These are phyloP conservation scores for Zoysia pacifica DNA, from an alignment of 176 grass and related monocot species.

Conservation along the genomic window DNA sequence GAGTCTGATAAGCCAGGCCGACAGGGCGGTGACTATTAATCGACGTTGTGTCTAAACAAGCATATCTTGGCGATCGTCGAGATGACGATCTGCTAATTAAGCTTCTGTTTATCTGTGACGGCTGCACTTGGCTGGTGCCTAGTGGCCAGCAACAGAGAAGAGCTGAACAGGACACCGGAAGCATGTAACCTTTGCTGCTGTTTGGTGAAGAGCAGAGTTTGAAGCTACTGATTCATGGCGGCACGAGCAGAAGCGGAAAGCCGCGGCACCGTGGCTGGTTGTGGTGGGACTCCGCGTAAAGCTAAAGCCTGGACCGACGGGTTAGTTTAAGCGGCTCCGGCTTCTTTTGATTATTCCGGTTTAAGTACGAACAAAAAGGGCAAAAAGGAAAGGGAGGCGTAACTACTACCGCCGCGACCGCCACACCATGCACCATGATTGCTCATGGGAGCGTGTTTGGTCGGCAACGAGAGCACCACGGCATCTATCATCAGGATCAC, in stretches of 20 bases:
- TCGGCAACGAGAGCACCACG: slow-evolving; percentile 7
- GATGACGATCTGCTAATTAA: slow-evolving; percentile 26
- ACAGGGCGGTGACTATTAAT: slow-evolving; percentile 16
- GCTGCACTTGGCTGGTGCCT: neutral
- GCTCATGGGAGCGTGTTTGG: slow-evolving; percentile 31
- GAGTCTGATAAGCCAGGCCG: slow-evolving; percentile 19
- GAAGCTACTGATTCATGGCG: neutral
- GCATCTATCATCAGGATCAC: neutral
- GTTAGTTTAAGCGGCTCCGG: slow-evolving; percentile 33
- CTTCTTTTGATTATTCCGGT: slow-evolving; percentile 22
- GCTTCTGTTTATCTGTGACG: neutral
- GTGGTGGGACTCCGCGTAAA: neutral
- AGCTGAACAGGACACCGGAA: neutral
- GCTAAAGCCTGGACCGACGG: slow-evolving; percentile 27
- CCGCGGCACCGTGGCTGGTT: too few species aligned
- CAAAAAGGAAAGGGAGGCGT: neutral
- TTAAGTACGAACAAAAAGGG: slow-evolving; percentile 53
- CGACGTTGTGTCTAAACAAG: slow-evolving; percentile 28
- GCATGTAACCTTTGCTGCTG: neutral
- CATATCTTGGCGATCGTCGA: slow-evolving; percentile 11
- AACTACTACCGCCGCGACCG: neutral
- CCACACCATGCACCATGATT: slow-evolving; percentile 35
- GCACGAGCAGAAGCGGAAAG: neutral
- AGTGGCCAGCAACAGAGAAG: neutral
- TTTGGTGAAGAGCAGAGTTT: neutral